Base-by-base conservation (phyloP, 2,329 filamentous ascomycete species). In the Ceratocystis lukuohia region DNA sequence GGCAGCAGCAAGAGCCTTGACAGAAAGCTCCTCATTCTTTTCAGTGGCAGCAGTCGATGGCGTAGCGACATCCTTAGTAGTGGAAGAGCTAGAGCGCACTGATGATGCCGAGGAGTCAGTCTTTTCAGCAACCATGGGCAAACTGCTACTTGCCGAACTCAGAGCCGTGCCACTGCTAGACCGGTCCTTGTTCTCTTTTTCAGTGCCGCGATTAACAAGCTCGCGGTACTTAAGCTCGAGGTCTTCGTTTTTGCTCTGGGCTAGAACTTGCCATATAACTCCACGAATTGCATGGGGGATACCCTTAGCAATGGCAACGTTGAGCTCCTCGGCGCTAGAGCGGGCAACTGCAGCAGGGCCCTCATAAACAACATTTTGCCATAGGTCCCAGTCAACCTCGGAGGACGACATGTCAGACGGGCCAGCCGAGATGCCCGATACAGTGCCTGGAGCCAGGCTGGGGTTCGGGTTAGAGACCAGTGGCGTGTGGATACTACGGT, bases 231-330 rank as follows among this genome's bases (percentile, higher is more conserved):
- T 83, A 17, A 80, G 77, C 75, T 99, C 94, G 20, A 99, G 78
- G 57, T 95, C 91, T 68, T 93, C 88, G 71, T 91, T 96, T 76
- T 96, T 96, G 77, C 92, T 96, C 73, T 96, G 91, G 2, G 94
- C 91, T 69, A 99, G 79, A 6, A 97, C 93, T 76, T 99, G 94
- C 94, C 94, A 99, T 63, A 99, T 92, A 1, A 99, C 94, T n/a
- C 94, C 95, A 67, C 94, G 87, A 69, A 99, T 96, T 2, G 92
- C 93, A 70, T 88, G 91, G 0, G 94, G 94, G 67, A 99, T 99
- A 41, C 94, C 94, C 48, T 88, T 89, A 62, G 93, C 89, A 71
- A 99, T 96, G 25, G 94, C 92, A 70, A 83, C 85, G 73, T 93
- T 96, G 67, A 99, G 79, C 74, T 96, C 92, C 71, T 95, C 90